Conservation (phyloP, 1,139 yeast genomes). For the Scheffersomyces stambukii region DNA sequence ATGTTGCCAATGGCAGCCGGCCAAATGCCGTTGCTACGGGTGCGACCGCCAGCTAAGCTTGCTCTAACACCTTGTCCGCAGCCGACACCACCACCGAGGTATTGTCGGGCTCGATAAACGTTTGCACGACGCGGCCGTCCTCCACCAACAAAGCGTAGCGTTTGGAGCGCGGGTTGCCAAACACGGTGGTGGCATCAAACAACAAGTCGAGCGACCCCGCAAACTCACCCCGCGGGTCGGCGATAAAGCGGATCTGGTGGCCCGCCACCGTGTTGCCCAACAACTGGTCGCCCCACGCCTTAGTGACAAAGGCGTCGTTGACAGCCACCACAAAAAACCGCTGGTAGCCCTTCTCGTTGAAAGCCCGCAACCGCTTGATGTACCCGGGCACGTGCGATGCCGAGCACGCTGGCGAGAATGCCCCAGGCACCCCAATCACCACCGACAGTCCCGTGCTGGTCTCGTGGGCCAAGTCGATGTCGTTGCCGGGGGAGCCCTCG, state of each 20-base stretch:
- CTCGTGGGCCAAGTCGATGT: constrained; percentile 56
- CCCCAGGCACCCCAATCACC: constrained; percentile 85
- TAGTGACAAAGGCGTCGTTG: constrained; percentile 81
- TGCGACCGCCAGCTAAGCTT: constrained; percentile 13
- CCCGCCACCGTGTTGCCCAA: constrained; percentile 22
- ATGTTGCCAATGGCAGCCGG: no score
- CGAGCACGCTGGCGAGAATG: constrained; percentile 84
- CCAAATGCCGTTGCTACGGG: no score
- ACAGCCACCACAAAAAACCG: constrained; percentile 67
- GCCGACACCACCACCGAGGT: constrained; percentile 56
- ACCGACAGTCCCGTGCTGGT: constrained; percentile 51
- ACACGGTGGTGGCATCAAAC: constrained; percentile 68
- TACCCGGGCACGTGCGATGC: constrained; percentile 79
- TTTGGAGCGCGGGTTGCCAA: constrained; percentile 71
- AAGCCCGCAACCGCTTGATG: constrained; percentile 44
- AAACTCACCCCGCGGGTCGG: constrained; percentile 76
- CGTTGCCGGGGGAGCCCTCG: constrained; percentile 68
- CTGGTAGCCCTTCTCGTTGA: constrained; percentile 62
- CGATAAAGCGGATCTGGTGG: constrained; percentile 52
- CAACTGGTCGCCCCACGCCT: constrained; percentile 37
- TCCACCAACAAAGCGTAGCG: constrained; percentile 75
- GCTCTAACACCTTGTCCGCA: constrained; percentile 34
- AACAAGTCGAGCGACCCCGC: constrained; percentile 58
- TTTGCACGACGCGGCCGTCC: constrained; percentile 62
- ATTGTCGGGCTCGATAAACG: constrained; percentile 79